phyloP scores from a whole-genome alignment of 305 asterid species.

The Fraxinus platypoda region DNA sequence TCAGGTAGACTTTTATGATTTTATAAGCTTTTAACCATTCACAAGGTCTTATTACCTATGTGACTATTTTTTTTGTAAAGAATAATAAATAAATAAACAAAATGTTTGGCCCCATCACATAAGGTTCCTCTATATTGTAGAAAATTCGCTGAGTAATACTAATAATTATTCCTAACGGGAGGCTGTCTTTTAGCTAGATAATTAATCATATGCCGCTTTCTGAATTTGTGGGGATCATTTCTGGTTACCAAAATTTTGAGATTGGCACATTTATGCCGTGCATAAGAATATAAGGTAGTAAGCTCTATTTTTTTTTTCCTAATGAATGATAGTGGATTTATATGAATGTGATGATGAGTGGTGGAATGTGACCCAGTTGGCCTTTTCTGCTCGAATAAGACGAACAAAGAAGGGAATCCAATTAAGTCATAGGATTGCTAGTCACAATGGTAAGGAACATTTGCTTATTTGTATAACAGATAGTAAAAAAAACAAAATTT shows the following conservation, averaged over 20 bases:
- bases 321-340: not conserved
- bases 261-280: not conserved
- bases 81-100: not conserved
- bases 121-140: not conserved
- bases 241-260: conserved; percentile 3
- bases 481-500: not conserved
- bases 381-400: not conserved
- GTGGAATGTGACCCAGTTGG: not conserved
- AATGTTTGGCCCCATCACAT: not conserved
- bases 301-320: not conserved
- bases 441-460: not conserved
- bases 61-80: not conserved
- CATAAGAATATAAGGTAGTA: not conserved
- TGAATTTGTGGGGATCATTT: not conserved
- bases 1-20: conserved; percentile 43
- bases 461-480: not conserved
- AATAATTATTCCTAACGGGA: not conserved
- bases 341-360: not conserved
- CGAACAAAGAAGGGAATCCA: not conserved
- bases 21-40: not conserved
- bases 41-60: not conserved
- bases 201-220: not conserved
- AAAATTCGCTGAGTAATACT: not conserved
- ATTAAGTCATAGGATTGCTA: not conserved
- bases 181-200: not conserved